Evolutionary conservation across 2,329 filamentous ascomycete species (phyloP).

Genomic region (Dactylellina haptotyla): DNA sequence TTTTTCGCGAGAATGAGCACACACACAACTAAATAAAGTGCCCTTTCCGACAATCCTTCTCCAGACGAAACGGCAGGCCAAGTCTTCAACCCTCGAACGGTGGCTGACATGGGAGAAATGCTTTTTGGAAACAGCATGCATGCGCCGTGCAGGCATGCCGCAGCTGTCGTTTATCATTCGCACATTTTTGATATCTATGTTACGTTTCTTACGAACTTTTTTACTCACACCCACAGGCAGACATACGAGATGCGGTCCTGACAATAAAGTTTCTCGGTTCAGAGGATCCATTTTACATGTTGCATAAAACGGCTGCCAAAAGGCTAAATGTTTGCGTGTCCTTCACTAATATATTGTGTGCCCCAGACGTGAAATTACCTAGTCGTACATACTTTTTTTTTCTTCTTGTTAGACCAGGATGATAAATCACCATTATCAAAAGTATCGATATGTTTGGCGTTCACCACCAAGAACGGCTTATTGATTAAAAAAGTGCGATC

Average conservation of each 20-base stretch:
- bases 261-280: constrained; percentile 29
- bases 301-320: constrained; percentile 32
- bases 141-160: constrained; percentile 39
- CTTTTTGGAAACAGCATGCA: constrained; percentile 52
- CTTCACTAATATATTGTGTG: too few relatives aligned
- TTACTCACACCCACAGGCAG: background rate
- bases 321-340: constrained; percentile 21
- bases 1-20: background rate
- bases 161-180: constrained; percentile 44
- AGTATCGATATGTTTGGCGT: constrained; percentile 5
- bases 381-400: too few relatives aligned
- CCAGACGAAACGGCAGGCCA: constrained; percentile 30
- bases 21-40: background rate
- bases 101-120: constrained; percentile 41
- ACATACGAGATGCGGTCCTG: background rate
- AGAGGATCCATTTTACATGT: constrained; percentile 5
- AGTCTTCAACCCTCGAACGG: constrained; percentile 22
- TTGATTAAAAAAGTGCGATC: constrained; percentile 2
- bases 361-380: background rate
- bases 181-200: constrained; percentile 32
- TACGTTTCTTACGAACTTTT: background rate
- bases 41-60: constrained; percentile 16
- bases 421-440: constrained; percentile 6
- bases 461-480: background rate
- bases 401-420: background rate